These are phyloP conservation scores for Dryas drummondii DNA, from an alignment of 306 rosid genomes.

Conservation along the genomic window DNA sequence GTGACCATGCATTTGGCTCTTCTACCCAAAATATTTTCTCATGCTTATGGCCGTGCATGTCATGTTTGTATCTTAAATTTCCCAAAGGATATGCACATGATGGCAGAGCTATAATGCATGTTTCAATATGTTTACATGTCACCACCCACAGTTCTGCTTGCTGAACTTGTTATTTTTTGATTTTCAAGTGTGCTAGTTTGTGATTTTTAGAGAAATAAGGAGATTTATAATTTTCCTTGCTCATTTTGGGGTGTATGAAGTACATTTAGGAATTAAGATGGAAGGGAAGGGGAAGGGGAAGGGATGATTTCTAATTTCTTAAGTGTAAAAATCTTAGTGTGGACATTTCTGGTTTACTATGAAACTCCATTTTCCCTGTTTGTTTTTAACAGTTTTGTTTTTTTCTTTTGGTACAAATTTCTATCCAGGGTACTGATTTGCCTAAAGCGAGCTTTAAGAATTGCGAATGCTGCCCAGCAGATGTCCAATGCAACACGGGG, in stretches of 20 bases:
- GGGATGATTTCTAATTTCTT: neutral
- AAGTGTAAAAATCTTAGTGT: neutral
- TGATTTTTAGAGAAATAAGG: neutral
- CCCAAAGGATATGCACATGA: no score
- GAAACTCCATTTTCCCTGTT: conserved; percentile 8
- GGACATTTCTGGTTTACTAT: neutral
- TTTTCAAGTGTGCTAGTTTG: no score
- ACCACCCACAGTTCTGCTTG: neutral
- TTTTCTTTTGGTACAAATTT: conserved; percentile 15
- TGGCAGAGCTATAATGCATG: neutral
- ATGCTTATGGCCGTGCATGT: conserved; percentile 2
- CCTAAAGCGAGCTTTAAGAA: conserved; percentile 87
- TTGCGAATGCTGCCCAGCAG: conserved; percentile 94
- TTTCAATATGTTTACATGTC: neutral
- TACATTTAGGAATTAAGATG: neutral
- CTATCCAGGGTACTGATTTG: conserved; percentile 73
- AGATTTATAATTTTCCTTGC: neutral
- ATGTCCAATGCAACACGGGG: conserved; percentile 86
- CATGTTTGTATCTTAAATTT: neutral
- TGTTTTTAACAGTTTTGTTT: neutral
- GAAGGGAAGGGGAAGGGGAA: neutral
- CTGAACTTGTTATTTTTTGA: neutral
- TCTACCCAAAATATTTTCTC: neutral
- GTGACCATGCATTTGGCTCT: conserved; percentile 24
- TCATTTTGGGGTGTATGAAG: neutral